These are phyloP conservation scores for Lasiodiplodia citricola DNA, from an alignment of 2,329 filamentous ascomycete genomes.

Conservation along the genomic window DNA sequence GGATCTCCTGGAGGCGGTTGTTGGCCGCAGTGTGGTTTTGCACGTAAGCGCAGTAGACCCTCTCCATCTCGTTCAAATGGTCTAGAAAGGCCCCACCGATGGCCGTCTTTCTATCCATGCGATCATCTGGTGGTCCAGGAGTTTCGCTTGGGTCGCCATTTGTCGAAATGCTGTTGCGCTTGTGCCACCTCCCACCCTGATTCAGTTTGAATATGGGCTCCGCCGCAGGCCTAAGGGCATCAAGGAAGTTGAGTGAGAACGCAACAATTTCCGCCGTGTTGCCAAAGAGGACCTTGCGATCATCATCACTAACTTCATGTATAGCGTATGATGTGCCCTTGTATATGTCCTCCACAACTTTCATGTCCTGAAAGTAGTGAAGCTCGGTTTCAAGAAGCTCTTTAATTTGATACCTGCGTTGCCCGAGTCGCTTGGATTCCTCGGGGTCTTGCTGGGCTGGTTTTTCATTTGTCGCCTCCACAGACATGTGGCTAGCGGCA, in stretches of 20 bases:
- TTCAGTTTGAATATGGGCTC: conserved; percentile 70
- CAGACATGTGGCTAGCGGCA: conserved; percentile 6
- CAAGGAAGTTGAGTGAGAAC: conserved; percentile 81
- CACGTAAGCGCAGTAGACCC: conserved; percentile 68
- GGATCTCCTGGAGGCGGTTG: conserved; percentile 61
- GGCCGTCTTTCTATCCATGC: conserved; percentile 58
- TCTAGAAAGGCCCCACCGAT: conserved; percentile 65
- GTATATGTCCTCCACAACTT: conserved; percentile 96
- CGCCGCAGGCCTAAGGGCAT: conserved; percentile 79
- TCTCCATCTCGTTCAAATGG: conserved; percentile 65
- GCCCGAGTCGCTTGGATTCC: conserved; percentile 70
- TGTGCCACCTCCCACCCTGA: conserved; percentile 59
- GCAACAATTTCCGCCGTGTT: conserved; percentile 90
- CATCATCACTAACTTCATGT: conserved; percentile 78
- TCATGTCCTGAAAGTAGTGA: conserved; percentile 92
- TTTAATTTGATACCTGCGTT: conserved; percentile 84
- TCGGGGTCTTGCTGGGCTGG: conserved; percentile 4
- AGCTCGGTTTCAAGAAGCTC: conserved; percentile 94
- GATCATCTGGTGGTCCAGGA: conserved; percentile 32
- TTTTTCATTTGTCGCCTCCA: not conserved
- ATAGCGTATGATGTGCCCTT: conserved; percentile 88
- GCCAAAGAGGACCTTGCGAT: conserved; percentile 87
- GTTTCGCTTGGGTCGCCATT: conserved; percentile 40
- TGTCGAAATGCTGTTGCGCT: conserved; percentile 55
- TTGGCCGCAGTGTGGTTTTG: conserved; percentile 70